phyloP scores from a whole-genome alignment of 176 grass and related monocot species.

The Puya raimondii region DNA sequence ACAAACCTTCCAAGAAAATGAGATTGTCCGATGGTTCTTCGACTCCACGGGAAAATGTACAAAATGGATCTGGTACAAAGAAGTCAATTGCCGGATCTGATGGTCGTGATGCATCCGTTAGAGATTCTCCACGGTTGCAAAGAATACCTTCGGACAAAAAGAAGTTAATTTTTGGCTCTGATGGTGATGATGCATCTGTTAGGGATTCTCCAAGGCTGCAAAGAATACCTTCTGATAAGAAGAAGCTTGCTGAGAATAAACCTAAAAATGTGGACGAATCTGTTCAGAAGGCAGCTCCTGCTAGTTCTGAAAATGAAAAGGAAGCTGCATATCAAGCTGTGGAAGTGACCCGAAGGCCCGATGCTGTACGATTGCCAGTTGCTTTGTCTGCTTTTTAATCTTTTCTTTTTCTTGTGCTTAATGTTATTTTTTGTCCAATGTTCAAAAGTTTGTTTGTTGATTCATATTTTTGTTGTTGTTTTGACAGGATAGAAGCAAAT shows the following conservation, averaged over 20 bases:
- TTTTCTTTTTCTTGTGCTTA: not conserved
- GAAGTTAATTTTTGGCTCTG: not conserved
- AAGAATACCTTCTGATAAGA: slow-evolving; percentile 1
- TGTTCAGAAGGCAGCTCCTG: not conserved
- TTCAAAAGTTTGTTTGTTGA: slow-evolving; percentile 28
- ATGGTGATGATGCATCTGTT: not conserved
- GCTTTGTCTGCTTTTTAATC: not conserved
- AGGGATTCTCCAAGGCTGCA: not conserved
- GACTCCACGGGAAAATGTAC: not conserved
- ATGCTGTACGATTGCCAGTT: slow-evolving; percentile 8
- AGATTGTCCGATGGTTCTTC: slow-evolving; percentile 25
- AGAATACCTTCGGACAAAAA: not conserved
- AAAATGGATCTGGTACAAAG: not conserved
- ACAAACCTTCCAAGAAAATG: slow-evolving; percentile 31
- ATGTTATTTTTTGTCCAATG: not conserved
- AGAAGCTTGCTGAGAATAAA: slow-evolving; percentile 6
- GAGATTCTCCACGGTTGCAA: not conserved
- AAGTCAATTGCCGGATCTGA: not conserved
- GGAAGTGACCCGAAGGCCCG: slow-evolving; percentile 13
- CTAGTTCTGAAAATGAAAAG: slow-evolving; percentile 12
- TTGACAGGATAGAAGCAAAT: slow-evolving; percentile 72
- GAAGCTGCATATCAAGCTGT: not conserved
- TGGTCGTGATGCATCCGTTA: not conserved
- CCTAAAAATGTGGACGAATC: not conserved
- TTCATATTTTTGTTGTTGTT: slow-evolving; percentile 18